phyloP scores from a whole-genome alignment of 257 asterid species.

The Marsdenia floribunda region DNA sequence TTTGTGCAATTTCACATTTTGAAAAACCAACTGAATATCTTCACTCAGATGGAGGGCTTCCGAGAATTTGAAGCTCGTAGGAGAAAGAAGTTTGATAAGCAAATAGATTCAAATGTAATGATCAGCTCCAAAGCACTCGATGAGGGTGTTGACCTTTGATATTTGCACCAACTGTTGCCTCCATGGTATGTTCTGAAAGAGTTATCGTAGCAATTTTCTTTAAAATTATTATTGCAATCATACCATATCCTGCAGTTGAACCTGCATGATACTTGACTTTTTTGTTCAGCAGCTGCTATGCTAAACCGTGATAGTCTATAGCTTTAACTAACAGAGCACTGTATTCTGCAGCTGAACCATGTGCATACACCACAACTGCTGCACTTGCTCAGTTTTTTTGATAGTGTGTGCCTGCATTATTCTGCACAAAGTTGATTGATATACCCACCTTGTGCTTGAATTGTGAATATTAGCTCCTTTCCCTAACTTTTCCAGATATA shows the following conservation, averaged over 20 bases:
- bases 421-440: neutral
- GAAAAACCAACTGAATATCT: neutral
- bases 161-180: neutral
- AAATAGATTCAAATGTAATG: conserved; percentile 87
- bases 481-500: neutral
- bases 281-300: neutral
- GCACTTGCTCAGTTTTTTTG: conserved; percentile 1
- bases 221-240: neutral
- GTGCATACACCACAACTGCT: too few species aligned
- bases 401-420: neutral
- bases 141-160: conserved; percentile 83
- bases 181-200: conserved; percentile 5
- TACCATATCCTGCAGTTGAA: neutral
- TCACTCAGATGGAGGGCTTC: conserved; percentile 76
- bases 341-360: neutral
- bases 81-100: conserved; percentile 86
- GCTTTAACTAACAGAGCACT: conserved; percentile 1
- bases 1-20: neutral
- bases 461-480: neutral
- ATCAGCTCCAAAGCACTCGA: conserved; percentile 90
- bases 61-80: conserved; percentile 81
- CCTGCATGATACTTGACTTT: neutral
- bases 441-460: too few species aligned
- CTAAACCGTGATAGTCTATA: neutral
- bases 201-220: neutral